Base-by-base conservation (phyloP, 768 basidiomycete genomes). In the Crucibulum laeve region DNA sequence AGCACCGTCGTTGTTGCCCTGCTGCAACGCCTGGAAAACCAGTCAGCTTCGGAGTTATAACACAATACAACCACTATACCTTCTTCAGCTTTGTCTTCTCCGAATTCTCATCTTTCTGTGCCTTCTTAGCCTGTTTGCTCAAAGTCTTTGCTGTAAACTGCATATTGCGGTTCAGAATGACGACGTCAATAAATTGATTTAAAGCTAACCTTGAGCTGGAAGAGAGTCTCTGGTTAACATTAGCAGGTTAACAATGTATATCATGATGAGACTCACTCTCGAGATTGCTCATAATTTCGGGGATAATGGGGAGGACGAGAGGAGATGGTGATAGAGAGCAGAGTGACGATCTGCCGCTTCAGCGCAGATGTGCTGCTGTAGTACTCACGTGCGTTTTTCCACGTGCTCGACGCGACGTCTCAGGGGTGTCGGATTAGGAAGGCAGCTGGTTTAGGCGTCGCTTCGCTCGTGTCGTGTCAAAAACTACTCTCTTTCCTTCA, bases 61-160 rank as follows among this genome's bases (percentile, higher is more conserved):
- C 6, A 4, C 8, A 17, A 40, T 15, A 43, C 8, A 36, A n/a
- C 25, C 4, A 26, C 53, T 63, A 23, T 39, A 89, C 94, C 86
- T 94, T 96, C 77, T 99, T 99, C 37, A 99, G 67, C 49, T 87
- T 84, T 40, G 82, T 52, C 67, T 92, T 96, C 73, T 99, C 96
- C 0, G 77, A 53, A 26, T 74, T 77, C 70, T 99, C 96, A 60
- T 98, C 95, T 59, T 95, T 98, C 65, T 92, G 82, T 0, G 96
- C 94, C 67, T 98, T 98, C 75, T 91, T 94, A 3, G 96, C 92
- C 67, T 99, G 96, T 40, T 89, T 79, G 61, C 76, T 87, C 17
- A 99, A 77, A 25, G 91, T 82, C 79, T 98, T 99, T 49, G 96
- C 93, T 15, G 96, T 99, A 74, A 99, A 98, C 95, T 99, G 49